Base-by-base conservation (phyloP, 192 early-diverging fungal genomes). In the Geranomyces michiganensis region DNA sequence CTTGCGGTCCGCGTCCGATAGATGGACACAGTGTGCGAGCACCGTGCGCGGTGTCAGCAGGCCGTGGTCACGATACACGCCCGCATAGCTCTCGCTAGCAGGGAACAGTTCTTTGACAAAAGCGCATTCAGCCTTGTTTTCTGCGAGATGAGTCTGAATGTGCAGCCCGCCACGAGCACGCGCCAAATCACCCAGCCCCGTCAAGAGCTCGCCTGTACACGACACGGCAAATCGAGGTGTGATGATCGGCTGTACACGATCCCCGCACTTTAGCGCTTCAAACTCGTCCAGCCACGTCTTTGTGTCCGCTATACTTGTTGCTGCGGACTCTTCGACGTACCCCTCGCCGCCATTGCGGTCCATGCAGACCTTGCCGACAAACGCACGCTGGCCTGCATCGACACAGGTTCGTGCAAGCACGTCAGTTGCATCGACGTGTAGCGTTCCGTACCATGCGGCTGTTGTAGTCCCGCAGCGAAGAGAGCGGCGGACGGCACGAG, bases 291-390 rank as follows among this genome's bases (percentile, higher is more conserved):
- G 44, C 56, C 79, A 81, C 30, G 61, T 53, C 21, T 81, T 77
- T 0, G 93, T 98, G 24, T 85, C 84, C 15, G 79, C 65, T 30
- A 96, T 67, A 69, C 86, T 90, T 22, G 81, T 75, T 31, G 88
- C 82, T 8, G 90, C 90, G 7, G 86, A 88, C 32, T 68, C 63
- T 76, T 97, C 94, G 27, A 86, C 74, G 77, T 94, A 92, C 71
- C 84, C 90, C 36, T 89, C 84, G 27, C 94, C 93, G 0, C 86
- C 76, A 74, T 96, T 94, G 65, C 89, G 81, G 78, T 96, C 94
- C 96, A 98, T 98, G 84, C 93, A 94, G 62, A 98, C 95, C 74
- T 97, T 96, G 21, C 96, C 96, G 41, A 98, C 88, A 74, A 87
- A 93, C 22, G 91, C 95, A 63, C 96, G 91, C 78, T 98, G 96